Conservation (phyloP, 352 stramenopile species). For the Globisporangium spinosum region DNA sequence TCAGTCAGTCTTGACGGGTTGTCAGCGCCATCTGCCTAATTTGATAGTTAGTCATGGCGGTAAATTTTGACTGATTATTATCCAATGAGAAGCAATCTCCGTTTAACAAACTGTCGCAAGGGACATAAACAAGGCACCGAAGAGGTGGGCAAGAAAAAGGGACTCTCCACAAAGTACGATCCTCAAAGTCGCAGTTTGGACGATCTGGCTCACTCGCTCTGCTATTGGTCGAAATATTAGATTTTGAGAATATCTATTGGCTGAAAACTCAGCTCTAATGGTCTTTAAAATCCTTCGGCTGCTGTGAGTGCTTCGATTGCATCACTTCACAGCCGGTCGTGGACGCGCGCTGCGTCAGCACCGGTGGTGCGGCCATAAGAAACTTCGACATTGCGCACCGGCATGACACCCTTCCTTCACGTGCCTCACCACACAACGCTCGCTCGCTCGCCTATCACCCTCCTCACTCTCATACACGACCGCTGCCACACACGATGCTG, state of each 20-base stretch:
- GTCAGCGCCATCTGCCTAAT: too few relatives aligned
- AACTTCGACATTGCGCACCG: slow-evolving; percentile 8
- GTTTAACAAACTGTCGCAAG: slow-evolving; percentile 3
- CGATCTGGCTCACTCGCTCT: neutral
- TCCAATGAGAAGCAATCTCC: neutral
- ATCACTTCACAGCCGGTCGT: neutral
- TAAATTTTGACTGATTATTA: neutral
- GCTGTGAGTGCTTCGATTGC: neutral
- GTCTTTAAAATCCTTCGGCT: neutral
- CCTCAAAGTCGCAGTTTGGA: neutral
- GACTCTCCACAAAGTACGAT: neutral
- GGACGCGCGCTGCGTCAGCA: slow-evolving; percentile 6
- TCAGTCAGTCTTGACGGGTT: neutral
- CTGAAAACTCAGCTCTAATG: neutral
- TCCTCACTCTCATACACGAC: neutral
- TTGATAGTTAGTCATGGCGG: neutral
- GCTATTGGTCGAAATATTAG: neutral
- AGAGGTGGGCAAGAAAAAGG: neutral
- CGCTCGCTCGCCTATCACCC: neutral
- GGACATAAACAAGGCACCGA: neutral
- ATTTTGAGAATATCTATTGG: neutral
- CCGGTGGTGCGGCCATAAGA: neutral
- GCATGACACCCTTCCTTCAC: neutral
- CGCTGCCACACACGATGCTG: neutral
- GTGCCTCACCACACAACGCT: neutral